These are phyloP conservation scores for Daucus carota DNA, from an alignment of 129 eudicot species.

Conservation along the genomic window DNA sequence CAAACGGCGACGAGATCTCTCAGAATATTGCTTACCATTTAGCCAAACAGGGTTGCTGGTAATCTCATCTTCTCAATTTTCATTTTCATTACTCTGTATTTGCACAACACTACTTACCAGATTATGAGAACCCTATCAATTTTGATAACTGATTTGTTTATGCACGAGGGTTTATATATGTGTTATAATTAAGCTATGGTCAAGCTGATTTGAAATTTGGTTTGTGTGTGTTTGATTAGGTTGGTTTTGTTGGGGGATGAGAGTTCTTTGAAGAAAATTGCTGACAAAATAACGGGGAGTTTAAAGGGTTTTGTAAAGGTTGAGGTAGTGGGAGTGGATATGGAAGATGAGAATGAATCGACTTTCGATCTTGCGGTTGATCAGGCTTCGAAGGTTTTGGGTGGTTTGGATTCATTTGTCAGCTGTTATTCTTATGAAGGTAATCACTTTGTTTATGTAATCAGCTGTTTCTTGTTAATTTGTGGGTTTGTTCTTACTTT, in stretches of 20 bases:
- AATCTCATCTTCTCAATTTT: too few species aligned
- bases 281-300: conserved; percentile 38
- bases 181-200: background rate
- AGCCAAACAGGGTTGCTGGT: conserved; percentile 89
- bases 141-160: too few species aligned
- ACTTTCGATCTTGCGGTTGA: conserved; percentile 63
- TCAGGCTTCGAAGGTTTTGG: conserved; percentile 48
- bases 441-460: background rate
- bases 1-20: conserved; percentile 65
- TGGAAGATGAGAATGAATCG: conserved; percentile 68
- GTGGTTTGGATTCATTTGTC: conserved; percentile 67
- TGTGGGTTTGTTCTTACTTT: background rate
- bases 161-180: too few species aligned
- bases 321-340: conserved; percentile 68
- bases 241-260: conserved; percentile 73
- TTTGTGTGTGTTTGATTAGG: conserved; percentile 27
- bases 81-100: too few species aligned
- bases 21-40: conserved; percentile 57
- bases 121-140: too few species aligned
- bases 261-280: conserved; percentile 31
- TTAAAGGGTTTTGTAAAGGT: conserved; percentile 27
- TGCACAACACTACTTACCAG: too few species aligned
- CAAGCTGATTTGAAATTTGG: background rate
- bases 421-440: conserved; percentile 84
- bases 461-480: background rate